Percentiles rank a stretch among this genome's conserved stretches.
Conservation (phyloP, 2,329 filamentous ascomycete genomes). For the Elsinoe ampelina region DNA sequence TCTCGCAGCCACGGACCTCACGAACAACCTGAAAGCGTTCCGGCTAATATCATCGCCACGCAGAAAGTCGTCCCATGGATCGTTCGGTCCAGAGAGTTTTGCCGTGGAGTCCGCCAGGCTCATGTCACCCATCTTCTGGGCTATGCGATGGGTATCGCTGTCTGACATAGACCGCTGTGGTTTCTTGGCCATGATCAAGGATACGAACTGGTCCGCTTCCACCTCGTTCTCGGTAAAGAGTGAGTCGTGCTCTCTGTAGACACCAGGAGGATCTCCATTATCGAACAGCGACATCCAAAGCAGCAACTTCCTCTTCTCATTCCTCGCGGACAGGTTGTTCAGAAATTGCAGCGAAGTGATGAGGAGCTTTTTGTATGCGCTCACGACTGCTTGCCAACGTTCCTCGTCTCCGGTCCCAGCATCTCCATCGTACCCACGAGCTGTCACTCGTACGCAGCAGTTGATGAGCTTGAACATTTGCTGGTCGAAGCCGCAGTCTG, state of each 20-base stretch:
- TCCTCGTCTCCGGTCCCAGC: constrained; percentile 53
- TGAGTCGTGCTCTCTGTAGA: background rate
- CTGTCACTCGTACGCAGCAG: constrained; percentile 55
- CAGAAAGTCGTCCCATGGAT: background rate
- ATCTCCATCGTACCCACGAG: constrained; percentile 55
- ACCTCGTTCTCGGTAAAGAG: background rate
- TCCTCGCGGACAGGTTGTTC: constrained; percentile 57
- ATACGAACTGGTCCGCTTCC: background rate
- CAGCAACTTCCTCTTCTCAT: constrained; percentile 55
- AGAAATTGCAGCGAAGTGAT: constrained; percentile 58
- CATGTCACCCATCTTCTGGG: constrained; percentile 7
- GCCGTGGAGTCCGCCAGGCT: constrained; percentile 8
- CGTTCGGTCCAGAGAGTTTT: background rate
- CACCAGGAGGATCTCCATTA: constrained; percentile 6
- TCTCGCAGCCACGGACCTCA: background rate
- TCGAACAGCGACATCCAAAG: constrained; percentile 58
- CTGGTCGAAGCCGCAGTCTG: constrained; percentile 50
- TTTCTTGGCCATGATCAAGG: constrained; percentile 16
- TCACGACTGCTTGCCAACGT: constrained; percentile 56
- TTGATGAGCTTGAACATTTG: constrained; percentile 53
- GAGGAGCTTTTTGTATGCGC: constrained; percentile 55
- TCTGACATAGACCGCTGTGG: constrained; percentile 16
- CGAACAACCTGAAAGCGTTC: background rate
- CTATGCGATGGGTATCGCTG: constrained; percentile 6
- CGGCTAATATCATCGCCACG: background rate